Conservation (phyloP, 345 rosid species). For the Arabis hirsuta region DNA sequence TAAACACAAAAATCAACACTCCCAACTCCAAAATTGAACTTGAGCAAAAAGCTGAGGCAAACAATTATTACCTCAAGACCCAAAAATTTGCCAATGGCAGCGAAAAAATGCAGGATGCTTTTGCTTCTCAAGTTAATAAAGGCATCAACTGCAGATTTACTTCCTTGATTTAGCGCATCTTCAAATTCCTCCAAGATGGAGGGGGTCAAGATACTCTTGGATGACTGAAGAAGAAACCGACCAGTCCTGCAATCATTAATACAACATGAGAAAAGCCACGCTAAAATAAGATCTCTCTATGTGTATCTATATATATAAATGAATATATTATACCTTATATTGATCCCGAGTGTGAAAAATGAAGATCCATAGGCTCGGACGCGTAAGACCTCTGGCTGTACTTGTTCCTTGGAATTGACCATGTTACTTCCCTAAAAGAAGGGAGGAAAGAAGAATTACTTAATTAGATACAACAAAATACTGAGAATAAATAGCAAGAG, state of each 20-base stretch:
- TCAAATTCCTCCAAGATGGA: conserved; percentile 71
- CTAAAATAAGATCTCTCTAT: not conserved
- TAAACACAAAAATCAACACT: conserved; percentile 18
- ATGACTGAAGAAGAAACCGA: conserved; percentile 74
- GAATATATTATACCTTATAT: conserved; percentile 62
- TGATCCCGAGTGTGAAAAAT: conserved; percentile 85
- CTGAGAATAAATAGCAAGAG: conserved; percentile 10
- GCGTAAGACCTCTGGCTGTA: conserved; percentile 72
- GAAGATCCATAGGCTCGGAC: conserved; percentile 94
- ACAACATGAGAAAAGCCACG: conserved; percentile 7
- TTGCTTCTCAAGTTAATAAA: conserved; percentile 84
- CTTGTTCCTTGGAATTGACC: conserved; percentile 47
- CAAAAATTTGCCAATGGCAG: conserved; percentile 86
- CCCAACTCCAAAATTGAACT: conserved; percentile 13
- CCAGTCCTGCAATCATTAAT: conserved; percentile 71
- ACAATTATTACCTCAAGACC: conserved; percentile 80
- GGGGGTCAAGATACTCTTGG: conserved; percentile 66
- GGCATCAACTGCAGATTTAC: conserved; percentile 72
- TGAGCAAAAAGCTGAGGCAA: conserved; percentile 5
- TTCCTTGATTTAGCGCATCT: conserved; percentile 94
- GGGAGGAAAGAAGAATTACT: conserved; percentile 12
- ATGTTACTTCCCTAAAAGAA: conserved; percentile 59
- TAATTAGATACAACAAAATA: not conserved
- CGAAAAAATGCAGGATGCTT: conserved; percentile 84
- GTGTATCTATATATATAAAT: not conserved